phyloP scores from a whole-genome alignment of 2,329 filamentous ascomycete genomes.

The Alternaria triticina region DNA sequence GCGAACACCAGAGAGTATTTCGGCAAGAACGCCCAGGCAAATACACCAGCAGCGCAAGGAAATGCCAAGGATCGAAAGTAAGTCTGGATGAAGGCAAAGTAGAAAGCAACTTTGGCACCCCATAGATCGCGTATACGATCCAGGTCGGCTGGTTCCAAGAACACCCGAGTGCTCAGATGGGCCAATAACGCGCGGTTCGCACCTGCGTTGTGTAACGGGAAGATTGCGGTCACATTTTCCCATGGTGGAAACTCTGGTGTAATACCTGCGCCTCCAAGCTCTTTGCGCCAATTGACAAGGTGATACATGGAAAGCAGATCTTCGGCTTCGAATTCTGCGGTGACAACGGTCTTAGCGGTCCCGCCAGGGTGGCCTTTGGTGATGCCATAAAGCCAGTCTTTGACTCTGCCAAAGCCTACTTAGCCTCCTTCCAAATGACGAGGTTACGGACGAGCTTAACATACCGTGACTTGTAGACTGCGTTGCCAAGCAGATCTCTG shows the following conservation, averaged over 20 bases:
- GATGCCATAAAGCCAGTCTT: slow-evolving; percentile 85
- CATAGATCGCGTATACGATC: slow-evolving; percentile 77
- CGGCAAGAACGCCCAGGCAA: slow-evolving; percentile 39
- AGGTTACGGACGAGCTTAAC: neutral
- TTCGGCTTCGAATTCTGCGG: slow-evolving; percentile 79
- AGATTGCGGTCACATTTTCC: slow-evolving; percentile 75
- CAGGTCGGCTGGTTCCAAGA: slow-evolving; percentile 70
- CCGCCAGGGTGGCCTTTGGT: slow-evolving; percentile 66
- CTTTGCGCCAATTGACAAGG: slow-evolving; percentile 73
- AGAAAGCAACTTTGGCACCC: slow-evolving; percentile 67
- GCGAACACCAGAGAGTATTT: slow-evolving; percentile 43
- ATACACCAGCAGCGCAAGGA: slow-evolving; percentile 37
- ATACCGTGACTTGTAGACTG: slow-evolving; percentile 41
- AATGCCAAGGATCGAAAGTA: slow-evolving; percentile 42
- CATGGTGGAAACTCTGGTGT: slow-evolving; percentile 72
- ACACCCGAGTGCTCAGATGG: slow-evolving; percentile 74
- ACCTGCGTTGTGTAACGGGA: slow-evolving; percentile 77
- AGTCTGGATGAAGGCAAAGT: slow-evolving; percentile 45
- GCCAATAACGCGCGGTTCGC: slow-evolving; percentile 80
- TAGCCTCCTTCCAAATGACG: neutral
- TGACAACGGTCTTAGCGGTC: slow-evolving; percentile 44
- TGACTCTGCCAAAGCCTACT: slow-evolving; percentile 60
- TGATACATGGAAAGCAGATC: slow-evolving; percentile 78
- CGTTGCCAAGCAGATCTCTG: slow-evolving; percentile 37
- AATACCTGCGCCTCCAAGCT: slow-evolving; percentile 80